Evolutionary conservation across 371 early-diverging fungal species (phyloP), one percentile per base, ranked within the genome.

Genomic region (Syncephalastrum sp.): DNA sequence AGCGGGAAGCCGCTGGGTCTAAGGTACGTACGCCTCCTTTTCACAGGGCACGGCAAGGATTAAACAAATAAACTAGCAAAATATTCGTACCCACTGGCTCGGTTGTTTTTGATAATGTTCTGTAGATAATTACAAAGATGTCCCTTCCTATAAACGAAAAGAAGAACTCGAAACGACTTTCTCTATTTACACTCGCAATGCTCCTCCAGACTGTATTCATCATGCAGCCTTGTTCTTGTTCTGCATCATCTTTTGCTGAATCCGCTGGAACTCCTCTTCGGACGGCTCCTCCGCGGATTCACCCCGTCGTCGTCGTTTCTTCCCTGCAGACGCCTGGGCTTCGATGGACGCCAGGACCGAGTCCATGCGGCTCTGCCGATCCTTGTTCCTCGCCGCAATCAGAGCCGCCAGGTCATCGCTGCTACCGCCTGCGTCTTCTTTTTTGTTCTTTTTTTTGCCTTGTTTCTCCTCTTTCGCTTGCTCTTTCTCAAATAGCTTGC

Each of bases 251-350:
- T 71, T 61, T 25, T 74, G 76, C 57, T 84, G 86, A 5, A 81
- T 62, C 1, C 76, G 79, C 56, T 74, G 63, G 50, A 88, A 87
- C 56, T 84, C 87, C 49, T 85, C 89, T 42, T 87, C 89, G 1
- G 79, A 72, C 3, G 87, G 87, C 45, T 82, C 57, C 1, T 52
- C 54, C 4, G 17, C 46, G 15, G 33, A 6, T 8, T 50, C 54
- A 24, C 61, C 67, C 21, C 56, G 50, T 12, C 56, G 47, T 46
- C 38, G 49, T 27, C 43, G 58, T 42, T 42, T 24, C 61, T 67
- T 41, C 64, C 38, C n/a, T 55, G 54, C 24, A 25, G 49, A 38
- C 29, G 58, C 48, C 15, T 48, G 47, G 8, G 50, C 70, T 53
- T 76, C 81, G 15, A 85, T 72, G 42, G 70, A 67, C 19, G 77